Percentiles rank a stretch among this genome's conserved stretches.
phyloP scores from a whole-genome alignment of 1,284 basidiomycete genomes.

The Sanghuangporus weigelae region DNA sequence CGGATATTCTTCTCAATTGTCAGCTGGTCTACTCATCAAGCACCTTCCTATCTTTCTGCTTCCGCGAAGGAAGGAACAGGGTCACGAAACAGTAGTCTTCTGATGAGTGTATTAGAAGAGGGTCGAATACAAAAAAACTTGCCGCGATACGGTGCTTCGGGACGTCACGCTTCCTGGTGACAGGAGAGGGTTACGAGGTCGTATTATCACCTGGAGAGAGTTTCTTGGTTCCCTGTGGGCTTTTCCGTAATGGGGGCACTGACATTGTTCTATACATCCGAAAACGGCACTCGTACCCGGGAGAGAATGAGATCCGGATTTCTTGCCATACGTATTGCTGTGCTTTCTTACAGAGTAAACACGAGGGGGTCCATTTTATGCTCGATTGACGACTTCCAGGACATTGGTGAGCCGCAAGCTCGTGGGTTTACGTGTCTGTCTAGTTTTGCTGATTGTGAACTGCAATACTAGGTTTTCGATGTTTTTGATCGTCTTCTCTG shows the following conservation, averaged over 20 bases:
- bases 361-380: background rate
- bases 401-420: background rate
- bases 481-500: background rate
- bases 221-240: background rate
- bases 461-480: background rate
- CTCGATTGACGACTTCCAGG: background rate
- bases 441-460: background rate
- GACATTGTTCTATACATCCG: background rate
- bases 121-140: background rate
- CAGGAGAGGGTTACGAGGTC: background rate
- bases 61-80: background rate
- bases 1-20: background rate
- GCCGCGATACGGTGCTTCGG: background rate
- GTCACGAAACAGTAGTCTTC: background rate
- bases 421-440: background rate
- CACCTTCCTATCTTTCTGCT: background rate
- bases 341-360: background rate
- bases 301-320: background rate
- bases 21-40: background rate
- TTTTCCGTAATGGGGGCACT: background rate
- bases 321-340: background rate
- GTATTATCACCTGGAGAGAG: background rate
- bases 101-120: background rate
- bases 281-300: background rate
- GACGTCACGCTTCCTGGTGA: background rate